Conservation (phyloP, 2,329 filamentous ascomycete genomes). For the Diaporthe vexans region DNA sequence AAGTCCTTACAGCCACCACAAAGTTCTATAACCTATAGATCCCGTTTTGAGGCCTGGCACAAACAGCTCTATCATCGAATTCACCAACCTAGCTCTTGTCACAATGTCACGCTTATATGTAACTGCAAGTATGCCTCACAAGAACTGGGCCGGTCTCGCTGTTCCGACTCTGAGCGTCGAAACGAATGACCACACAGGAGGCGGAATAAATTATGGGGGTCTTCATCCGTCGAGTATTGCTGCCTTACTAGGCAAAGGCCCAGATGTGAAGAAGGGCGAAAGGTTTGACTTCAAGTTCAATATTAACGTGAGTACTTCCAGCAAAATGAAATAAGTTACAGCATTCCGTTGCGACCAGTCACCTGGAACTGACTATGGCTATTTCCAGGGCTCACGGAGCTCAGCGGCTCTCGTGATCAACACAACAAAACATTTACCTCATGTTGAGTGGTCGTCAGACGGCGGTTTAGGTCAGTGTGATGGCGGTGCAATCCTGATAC, state of each 20-base stretch:
- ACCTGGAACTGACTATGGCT: background rate
- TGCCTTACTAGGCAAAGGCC: slow-evolving; percentile 30
- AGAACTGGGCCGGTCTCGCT: slow-evolving; percentile 28
- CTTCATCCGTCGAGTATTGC: slow-evolving; percentile 35
- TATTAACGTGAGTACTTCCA: background rate
- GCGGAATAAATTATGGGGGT: slow-evolving; percentile 21
- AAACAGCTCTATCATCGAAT: background rate
- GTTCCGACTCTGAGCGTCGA: slow-evolving; percentile 31
- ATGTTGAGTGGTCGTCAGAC: slow-evolving; percentile 33
- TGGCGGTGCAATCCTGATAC: background rate
- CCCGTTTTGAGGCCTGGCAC: background rate
- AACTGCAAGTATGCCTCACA: slow-evolving; percentile 34
- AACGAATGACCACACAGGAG: slow-evolving; percentile 35
- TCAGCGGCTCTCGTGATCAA: slow-evolving; percentile 28
- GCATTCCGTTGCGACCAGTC: background rate
- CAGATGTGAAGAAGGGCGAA: slow-evolving; percentile 25
- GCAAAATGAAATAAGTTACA: background rate
- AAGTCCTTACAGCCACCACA: background rate
- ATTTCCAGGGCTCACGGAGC: slow-evolving; percentile 12
- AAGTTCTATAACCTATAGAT: no score
- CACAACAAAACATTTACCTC: slow-evolving; percentile 33
- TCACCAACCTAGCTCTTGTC: no score
- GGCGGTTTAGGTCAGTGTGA: slow-evolving; percentile 28
- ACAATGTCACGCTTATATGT: slow-evolving; percentile 34
- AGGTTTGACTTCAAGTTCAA: slow-evolving; percentile 36